These are phyloP conservation scores for Aquilaria yunnanensis DNA, from an alignment of 345 rosid species.

Conservation along the genomic window DNA sequence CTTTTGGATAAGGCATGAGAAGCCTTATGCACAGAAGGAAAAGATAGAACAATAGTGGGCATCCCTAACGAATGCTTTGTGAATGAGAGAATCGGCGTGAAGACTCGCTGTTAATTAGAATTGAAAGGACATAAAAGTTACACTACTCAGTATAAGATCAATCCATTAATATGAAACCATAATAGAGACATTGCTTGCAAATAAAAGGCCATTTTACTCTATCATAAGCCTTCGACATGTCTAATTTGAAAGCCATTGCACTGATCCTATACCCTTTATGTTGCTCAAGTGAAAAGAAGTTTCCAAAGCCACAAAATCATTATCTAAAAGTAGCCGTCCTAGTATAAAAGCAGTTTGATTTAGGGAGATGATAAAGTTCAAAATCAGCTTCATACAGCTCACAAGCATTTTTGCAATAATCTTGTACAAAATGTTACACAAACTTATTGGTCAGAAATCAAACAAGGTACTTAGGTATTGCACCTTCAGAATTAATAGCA, in stretches of 20 bases:
- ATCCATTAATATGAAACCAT: not conserved
- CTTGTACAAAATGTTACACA: no score
- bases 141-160: not conserved
- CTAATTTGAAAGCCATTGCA: not conserved
- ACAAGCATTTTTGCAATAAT: no score
- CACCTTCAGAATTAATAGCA: no score
- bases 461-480: no score
- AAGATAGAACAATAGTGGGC: not conserved
- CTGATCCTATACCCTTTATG: not conserved
- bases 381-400: no score
- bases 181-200: not conserved
- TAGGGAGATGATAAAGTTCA: no score
- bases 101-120: not conserved
- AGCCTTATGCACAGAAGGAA: slow-evolving; percentile 5
- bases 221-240: slow-evolving; percentile 2
- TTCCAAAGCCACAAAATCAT: no score
- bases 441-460: no score
- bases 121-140: not conserved
- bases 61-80: not conserved
- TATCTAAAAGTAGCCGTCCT: no score
- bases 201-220: not conserved
- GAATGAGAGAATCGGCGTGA: not conserved
- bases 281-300: no score
- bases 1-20: not conserved
- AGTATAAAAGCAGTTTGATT: no score